A percentile compares a stretch with the other conserved stretches of the same genome.
Evolutionary conservation across 1,139 yeast genomes (phyloP).

Genomic region (Candida buenavistaensis): DNA sequence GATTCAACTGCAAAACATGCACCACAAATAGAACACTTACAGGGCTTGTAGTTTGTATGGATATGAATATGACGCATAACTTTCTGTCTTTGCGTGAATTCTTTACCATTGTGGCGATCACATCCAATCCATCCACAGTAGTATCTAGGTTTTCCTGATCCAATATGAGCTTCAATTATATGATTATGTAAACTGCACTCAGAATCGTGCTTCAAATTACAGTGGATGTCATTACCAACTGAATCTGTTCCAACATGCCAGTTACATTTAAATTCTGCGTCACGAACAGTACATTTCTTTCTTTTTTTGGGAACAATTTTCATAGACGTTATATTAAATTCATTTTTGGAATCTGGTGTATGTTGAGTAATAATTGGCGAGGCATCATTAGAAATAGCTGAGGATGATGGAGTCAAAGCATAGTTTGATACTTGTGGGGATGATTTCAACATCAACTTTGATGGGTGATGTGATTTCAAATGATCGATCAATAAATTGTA

Average conservation of each 20-base stretch:
- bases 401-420: slow-evolving; percentile 17
- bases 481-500: slow-evolving; percentile 58
- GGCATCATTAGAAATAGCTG: slow-evolving; percentile 7
- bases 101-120: slow-evolving; percentile 56
- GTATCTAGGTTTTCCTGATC: slow-evolving; percentile 70
- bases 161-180: slow-evolving; percentile 64
- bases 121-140: slow-evolving; percentile 81
- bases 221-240: slow-evolving; percentile 37
- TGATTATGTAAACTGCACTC: slow-evolving; percentile 72
- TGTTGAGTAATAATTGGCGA: slow-evolving; percentile 2
- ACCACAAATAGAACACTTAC: slow-evolving; percentile 65
- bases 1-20: slow-evolving; percentile 68
- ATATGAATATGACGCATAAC: slow-evolving; percentile 81
- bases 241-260: slow-evolving; percentile 43
- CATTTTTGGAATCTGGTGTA: slow-evolving; percentile 7
- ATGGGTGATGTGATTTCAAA: slow-evolving; percentile 52
- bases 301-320: slow-evolving; percentile 32
- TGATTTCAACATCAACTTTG: slow-evolving; percentile 9
- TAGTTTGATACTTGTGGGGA: slow-evolving; percentile 2
- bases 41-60: slow-evolving; percentile 84
- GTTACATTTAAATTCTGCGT: slow-evolving; percentile 36
- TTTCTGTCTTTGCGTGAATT: slow-evolving; percentile 83
- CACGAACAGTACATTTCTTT: slow-evolving; percentile 10
- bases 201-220: slow-evolving; percentile 48
- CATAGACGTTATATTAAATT: slow-evolving; percentile 34